Percentiles rank a stretch among this genome's conserved stretches.
These are phyloP conservation scores for Furcasterigmium sp. DNA, from an alignment of 2,329 filamentous ascomycete species.

Conservation along the genomic window DNA sequence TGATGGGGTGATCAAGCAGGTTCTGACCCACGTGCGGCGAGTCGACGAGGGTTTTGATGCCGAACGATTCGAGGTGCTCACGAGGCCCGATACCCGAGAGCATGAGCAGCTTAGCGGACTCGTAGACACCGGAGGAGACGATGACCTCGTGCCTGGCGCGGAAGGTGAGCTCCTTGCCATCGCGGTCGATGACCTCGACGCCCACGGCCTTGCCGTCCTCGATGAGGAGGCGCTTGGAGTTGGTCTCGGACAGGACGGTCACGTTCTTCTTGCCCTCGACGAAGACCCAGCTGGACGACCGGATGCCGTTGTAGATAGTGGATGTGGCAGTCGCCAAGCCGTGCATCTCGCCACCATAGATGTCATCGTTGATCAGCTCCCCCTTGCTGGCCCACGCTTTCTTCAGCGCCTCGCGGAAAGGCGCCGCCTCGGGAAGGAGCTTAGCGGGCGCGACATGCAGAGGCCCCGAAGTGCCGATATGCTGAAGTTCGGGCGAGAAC, in stretches of 20 bases:
- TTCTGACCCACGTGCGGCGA: conserved; percentile 60
- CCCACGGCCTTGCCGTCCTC: conserved; percentile 37
- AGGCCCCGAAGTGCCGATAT: conserved; percentile 47
- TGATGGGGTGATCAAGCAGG: conserved; percentile 56
- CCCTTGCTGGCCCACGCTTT: conserved; percentile 50
- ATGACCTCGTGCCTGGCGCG: conserved; percentile 43
- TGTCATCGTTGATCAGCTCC: conserved; percentile 43
- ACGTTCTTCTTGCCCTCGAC: conserved; percentile 50
- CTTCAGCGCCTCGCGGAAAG: conserved; percentile 43
- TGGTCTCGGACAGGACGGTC: conserved; percentile 39
- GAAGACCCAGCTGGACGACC: conserved; percentile 46
- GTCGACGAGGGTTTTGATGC: conserved; percentile 49
- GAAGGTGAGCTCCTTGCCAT: conserved; percentile 35
- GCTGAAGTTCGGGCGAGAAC: conserved; percentile 37
- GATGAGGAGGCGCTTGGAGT: conserved; percentile 50
- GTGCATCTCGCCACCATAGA: conserved; percentile 49
- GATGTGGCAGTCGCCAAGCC: conserved; percentile 49
- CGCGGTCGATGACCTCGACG: conserved; percentile 36
- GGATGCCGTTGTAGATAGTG: conserved; percentile 52
- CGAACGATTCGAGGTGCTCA: conserved; percentile 43
- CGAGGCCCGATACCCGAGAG: conserved; percentile 58
- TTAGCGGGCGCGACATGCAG: conserved; percentile 50
- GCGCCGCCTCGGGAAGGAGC: conserved; percentile 43
- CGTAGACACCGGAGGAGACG: conserved; percentile 49
- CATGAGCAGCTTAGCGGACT: conserved; percentile 60